Evolutionary conservation across 1,284 basidiomycete genomes (phyloP).

Genomic region (Schizophyllum amplum): DNA sequence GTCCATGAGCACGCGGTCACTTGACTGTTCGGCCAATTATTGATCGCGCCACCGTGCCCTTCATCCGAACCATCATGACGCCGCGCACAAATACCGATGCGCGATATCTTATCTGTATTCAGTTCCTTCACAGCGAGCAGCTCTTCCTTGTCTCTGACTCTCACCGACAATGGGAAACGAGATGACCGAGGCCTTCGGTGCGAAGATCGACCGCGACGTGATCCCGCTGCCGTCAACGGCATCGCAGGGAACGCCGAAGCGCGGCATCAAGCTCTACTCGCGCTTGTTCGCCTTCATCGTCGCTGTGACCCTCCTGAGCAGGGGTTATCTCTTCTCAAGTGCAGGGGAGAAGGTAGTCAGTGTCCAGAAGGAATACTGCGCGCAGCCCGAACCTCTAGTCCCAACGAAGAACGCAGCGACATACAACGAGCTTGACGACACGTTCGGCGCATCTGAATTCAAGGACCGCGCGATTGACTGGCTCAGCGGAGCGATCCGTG

Average conservation of each 20-base stretch:
- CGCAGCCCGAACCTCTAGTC: background rate
- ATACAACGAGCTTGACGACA: constrained; percentile 32
- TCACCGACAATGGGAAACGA: background rate
- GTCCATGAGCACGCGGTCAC: background rate
- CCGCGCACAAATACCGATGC: background rate
- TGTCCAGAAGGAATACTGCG: background rate
- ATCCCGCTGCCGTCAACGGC: background rate
- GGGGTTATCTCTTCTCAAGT: background rate
- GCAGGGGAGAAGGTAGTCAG: background rate
- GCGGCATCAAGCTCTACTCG: background rate
- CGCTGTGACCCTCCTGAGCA: background rate
- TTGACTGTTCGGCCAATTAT: background rate
- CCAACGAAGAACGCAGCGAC: constrained; percentile 22
- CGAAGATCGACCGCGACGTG: background rate
- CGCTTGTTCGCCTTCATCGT: background rate
- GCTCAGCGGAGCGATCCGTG: constrained; percentile 44
- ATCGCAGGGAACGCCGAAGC: background rate
- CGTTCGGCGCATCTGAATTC: constrained; percentile 36
- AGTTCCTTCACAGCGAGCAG: background rate
- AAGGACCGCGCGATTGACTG: constrained; percentile 39
- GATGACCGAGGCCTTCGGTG: background rate
- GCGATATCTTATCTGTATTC: background rate
- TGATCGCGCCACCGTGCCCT: background rate
- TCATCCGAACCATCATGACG: background rate
- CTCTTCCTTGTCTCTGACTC: background rate